phyloP scores from a whole-genome alignment of 768 basidiomycete species.

The Sporobolomyces pararoseus region DNA sequence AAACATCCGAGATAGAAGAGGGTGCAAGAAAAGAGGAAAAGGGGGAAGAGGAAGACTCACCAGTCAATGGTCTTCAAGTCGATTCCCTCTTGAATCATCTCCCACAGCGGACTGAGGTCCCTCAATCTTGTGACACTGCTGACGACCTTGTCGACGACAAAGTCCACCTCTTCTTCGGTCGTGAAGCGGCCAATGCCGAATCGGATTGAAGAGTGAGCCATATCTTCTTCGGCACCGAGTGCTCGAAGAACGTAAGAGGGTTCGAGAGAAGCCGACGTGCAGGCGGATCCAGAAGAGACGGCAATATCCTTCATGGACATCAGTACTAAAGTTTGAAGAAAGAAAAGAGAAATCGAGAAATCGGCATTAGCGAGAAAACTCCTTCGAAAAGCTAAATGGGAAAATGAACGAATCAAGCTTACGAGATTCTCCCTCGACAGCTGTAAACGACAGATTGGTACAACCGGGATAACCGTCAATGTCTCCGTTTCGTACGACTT shows the following conservation, averaged over 20 bases:
- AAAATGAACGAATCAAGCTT: no score
- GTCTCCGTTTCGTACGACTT: constrained; percentile 93
- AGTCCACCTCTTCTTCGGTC: constrained; percentile 93
- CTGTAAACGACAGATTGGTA: constrained; percentile 30
- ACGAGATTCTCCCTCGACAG: constrained; percentile 38
- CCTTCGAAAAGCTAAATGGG: no score
- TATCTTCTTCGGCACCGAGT: constrained; percentile 92
- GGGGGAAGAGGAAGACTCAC: constrained; percentile 1
- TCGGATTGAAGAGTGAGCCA: constrained; percentile 95
- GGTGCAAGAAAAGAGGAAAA: neutral
- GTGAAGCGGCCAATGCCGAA: constrained; percentile 98
- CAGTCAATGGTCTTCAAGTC: constrained; percentile 83
- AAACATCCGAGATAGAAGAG: no score
- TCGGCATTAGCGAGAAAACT: no score
- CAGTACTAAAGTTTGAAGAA: constrained; percentile 56
- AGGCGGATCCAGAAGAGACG: constrained; percentile 94
- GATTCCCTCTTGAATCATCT: constrained; percentile 99
- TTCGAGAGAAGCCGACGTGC: constrained; percentile 95
- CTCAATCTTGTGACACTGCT: constrained; percentile 63
- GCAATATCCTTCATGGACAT: constrained; percentile 99
- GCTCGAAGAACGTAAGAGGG: constrained; percentile 97
- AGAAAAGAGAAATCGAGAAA: no score
- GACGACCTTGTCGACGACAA: constrained; percentile 81
- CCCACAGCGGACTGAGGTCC: constrained; percentile 70
- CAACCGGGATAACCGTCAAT: constrained; percentile 88